Conservation (phyloP, 768 basidiomycete genomes). For the Boletus bicolor region DNA sequence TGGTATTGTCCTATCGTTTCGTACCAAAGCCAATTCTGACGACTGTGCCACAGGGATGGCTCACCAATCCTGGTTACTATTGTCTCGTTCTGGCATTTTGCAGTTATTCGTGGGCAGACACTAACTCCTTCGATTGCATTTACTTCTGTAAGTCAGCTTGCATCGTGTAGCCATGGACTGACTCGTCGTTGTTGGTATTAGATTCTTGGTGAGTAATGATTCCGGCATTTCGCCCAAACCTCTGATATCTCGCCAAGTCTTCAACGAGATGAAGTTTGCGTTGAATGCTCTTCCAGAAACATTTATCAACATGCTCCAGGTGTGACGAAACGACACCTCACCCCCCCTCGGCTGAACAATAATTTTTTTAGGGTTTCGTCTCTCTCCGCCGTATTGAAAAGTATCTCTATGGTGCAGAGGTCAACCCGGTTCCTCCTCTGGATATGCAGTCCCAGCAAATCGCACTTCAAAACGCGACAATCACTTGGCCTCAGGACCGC, state of each 20-base stretch:
- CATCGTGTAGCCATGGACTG: neutral
- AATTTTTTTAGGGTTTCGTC: slow-evolving; percentile 56
- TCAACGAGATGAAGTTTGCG: slow-evolving; percentile 84
- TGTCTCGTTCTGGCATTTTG: slow-evolving; percentile 66
- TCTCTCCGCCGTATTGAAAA: slow-evolving; percentile 90
- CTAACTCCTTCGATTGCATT: slow-evolving; percentile 87
- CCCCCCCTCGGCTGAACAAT: neutral
- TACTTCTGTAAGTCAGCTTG: slow-evolving; percentile 48
- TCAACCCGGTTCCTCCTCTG: slow-evolving; percentile 58
- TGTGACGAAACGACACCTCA: slow-evolving; percentile 16
- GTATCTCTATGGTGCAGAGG: slow-evolving; percentile 75
- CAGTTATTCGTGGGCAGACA: slow-evolving; percentile 63
- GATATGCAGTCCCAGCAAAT: slow-evolving; percentile 57
- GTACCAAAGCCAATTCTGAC: neutral
- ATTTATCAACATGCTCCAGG: slow-evolving; percentile 86
- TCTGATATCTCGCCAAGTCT: slow-evolving; percentile 46
- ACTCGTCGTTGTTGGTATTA: slow-evolving; percentile 12
- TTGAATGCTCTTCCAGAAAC: slow-evolving; percentile 88
- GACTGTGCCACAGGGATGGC: slow-evolving; percentile 31
- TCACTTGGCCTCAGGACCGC: slow-evolving; percentile 88
- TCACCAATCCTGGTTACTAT: slow-evolving; percentile 59
- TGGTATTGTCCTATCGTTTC: slow-evolving; percentile 37
- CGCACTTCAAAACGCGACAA: slow-evolving; percentile 77
- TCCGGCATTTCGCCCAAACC: neutral
- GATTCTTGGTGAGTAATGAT: slow-evolving; percentile 39